A percentile compares a stretch with the other conserved stretches of the same genome.
Conservation (phyloP, 108 stramenopile genomes). For the Discostella pseudostelligera region DNA sequence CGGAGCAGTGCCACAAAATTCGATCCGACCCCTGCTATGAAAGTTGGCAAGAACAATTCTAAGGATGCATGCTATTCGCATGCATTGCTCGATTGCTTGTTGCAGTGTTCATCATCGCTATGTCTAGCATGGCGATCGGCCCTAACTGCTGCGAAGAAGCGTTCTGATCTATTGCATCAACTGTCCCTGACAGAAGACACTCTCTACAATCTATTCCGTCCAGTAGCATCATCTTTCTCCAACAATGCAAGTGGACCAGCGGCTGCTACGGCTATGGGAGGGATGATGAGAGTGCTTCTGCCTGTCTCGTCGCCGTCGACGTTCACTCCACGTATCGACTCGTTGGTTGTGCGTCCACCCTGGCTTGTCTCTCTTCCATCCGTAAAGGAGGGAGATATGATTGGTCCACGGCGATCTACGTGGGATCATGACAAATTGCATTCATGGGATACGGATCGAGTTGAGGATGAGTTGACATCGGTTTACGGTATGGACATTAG, state of each 20-base stretch:
- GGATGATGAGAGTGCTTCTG: slow-evolving; percentile 27
- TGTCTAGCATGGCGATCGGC: slow-evolving; percentile 52
- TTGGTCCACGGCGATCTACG: slow-evolving; percentile 28
- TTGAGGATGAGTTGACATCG: slow-evolving; percentile 75
- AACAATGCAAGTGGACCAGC: slow-evolving; percentile 50
- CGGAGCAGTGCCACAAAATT: slow-evolving; percentile 54
- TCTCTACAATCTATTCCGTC: slow-evolving; percentile 29
- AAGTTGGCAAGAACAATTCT: neutral
- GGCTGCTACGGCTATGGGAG: slow-evolving; percentile 49
- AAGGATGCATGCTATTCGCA: slow-evolving; percentile 69
- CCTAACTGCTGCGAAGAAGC: slow-evolving; percentile 55
- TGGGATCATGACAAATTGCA: slow-evolving; percentile 48
- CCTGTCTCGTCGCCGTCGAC: slow-evolving; percentile 27
- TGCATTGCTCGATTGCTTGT: slow-evolving; percentile 71
- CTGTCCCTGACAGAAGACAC: slow-evolving; percentile 22
- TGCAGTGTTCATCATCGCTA: slow-evolving; percentile 56
- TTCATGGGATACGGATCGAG: slow-evolving; percentile 50
- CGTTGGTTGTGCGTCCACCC: slow-evolving; percentile 60
- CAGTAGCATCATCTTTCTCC: slow-evolving; percentile 19
- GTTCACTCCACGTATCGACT: slow-evolving; percentile 58
- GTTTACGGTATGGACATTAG: slow-evolving; percentile 88
- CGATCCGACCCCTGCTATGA: slow-evolving; percentile 82
- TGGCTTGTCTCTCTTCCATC: slow-evolving; percentile 70
- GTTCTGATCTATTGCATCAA: slow-evolving; percentile 44
- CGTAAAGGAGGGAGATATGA: slow-evolving; percentile 23